Conservation (phyloP, 345 rosid genomes). For the Angophora floribunda region DNA sequence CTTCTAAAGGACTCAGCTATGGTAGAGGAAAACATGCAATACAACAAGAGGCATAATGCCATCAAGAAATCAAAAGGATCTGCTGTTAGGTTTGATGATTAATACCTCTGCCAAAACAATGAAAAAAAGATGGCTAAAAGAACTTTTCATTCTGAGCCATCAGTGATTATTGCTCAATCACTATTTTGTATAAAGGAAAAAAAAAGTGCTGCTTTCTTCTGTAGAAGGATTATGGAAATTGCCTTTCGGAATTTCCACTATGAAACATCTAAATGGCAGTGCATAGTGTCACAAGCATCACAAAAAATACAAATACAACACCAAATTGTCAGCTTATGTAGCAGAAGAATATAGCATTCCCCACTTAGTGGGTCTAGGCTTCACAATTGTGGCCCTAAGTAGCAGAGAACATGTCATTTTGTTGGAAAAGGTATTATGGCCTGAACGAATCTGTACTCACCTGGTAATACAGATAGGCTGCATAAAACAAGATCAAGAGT, state of each 20-base stretch:
- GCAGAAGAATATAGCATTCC: background rate
- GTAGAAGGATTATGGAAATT: background rate
- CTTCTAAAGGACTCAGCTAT: background rate
- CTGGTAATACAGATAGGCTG: conserved; percentile 93
- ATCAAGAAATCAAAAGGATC: background rate
- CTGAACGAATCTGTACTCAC: conserved; percentile 13
- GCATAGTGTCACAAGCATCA: background rate
- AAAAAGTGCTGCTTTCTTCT: background rate
- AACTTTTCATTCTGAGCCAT: too few species aligned
- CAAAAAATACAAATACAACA: background rate
- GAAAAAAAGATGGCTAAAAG: background rate
- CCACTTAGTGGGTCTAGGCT: background rate
- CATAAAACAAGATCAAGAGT: conserved; percentile 74
- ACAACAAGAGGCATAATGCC: background rate
- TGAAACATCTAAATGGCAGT: background rate
- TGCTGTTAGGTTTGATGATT: too few species aligned
- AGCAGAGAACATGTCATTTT: background rate
- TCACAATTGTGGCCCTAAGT: background rate
- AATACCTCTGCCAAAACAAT: background rate
- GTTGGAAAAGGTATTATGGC: background rate
- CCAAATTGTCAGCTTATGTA: background rate
- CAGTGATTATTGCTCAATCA: background rate
- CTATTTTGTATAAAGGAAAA: background rate
- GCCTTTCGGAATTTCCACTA: background rate
- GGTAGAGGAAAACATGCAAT: background rate